Evolutionary conservation across 495 filamentous ascomycete genomes (phyloP).

Genomic region (Aspergillus cristatus): DNA sequence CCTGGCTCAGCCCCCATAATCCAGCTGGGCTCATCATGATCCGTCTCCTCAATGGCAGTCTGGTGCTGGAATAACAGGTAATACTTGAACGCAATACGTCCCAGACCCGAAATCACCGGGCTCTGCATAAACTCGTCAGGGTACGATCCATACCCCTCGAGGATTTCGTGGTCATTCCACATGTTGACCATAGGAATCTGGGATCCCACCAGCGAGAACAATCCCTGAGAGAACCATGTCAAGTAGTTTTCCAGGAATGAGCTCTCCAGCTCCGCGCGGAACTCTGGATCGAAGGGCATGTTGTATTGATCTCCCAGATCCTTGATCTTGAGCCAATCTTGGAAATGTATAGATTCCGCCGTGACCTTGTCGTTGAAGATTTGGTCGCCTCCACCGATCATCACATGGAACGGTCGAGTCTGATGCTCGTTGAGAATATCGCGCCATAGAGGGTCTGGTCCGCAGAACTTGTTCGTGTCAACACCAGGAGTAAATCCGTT

Average conservation of each 20-base stretch:
- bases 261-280: conserved; percentile 76
- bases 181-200: conserved; percentile 99
- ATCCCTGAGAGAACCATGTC: conserved; percentile 89
- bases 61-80: conserved; percentile 99
- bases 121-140: conserved; percentile 84
- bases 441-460: conserved; percentile 93
- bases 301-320: conserved; percentile 70
- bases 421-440: conserved; percentile 92
- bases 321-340: conserved; percentile 74
- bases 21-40: conserved; percentile 85
- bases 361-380: conserved; percentile 87
- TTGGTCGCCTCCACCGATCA: conserved; percentile 96
- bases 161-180: conserved; percentile 96
- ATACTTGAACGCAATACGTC: conserved; percentile 90
- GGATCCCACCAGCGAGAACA: conserved; percentile 83
- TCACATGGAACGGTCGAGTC: conserved; percentile 89
- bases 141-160: conserved; percentile 94
- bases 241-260: conserved; percentile 84
- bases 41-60: conserved; percentile 66
- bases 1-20: conserved; percentile 67
- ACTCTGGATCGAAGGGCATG: conserved; percentile 58
- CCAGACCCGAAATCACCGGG: conserved; percentile 82
- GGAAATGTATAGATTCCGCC: conserved; percentile 62
- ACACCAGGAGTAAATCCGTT: conserved; percentile 87
- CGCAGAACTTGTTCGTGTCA: conserved; percentile 68